Evolutionary conservation across 176 grass and related monocot species (phyloP).

Genomic region (Ampelocalamus luodianensis): DNA sequence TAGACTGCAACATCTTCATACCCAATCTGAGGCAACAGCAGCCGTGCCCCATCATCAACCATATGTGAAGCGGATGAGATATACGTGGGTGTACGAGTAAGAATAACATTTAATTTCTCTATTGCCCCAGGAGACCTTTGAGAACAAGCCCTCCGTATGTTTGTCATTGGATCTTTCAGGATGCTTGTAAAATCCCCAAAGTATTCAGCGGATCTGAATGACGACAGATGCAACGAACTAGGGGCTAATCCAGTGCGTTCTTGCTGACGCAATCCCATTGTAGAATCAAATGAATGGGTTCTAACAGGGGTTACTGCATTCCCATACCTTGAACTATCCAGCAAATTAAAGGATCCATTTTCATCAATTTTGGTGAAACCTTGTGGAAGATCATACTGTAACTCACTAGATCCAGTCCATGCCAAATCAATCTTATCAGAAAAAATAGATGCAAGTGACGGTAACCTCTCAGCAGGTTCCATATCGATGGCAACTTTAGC

Average conservation of each 20-base stretch:
- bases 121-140: conserved; percentile 67
- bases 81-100: conserved; percentile 57
- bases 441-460: conserved; percentile 70
- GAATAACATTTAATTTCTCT: conserved; percentile 70
- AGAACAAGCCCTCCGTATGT: conserved; percentile 80
- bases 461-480: conserved; percentile 55
- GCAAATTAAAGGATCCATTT: conserved; percentile 49
- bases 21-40: conserved; percentile 71
- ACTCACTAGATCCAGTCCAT: conserved; percentile 78
- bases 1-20: conserved; percentile 74
- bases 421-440: conserved; percentile 94
- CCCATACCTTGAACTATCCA: conserved; percentile 38
- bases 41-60: conserved; percentile 64
- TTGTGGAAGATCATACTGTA: conserved; percentile 52
- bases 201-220: conserved; percentile 64
- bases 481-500: conserved; percentile 30
- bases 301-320: conserved; percentile 67
- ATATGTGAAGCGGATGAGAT: conserved; percentile 60
- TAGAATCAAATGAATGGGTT: conserved; percentile 83
- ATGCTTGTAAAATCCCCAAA: conserved; percentile 52
- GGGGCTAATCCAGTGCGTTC: conserved; percentile 57
- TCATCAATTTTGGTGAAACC: conserved; percentile 51
- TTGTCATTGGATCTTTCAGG: conserved; percentile 58
- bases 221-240: conserved; percentile 57
- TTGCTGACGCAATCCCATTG: conserved; percentile 56